Conservation (phyloP, 257 asterid genomes). For the Solanum rostratum region DNA sequence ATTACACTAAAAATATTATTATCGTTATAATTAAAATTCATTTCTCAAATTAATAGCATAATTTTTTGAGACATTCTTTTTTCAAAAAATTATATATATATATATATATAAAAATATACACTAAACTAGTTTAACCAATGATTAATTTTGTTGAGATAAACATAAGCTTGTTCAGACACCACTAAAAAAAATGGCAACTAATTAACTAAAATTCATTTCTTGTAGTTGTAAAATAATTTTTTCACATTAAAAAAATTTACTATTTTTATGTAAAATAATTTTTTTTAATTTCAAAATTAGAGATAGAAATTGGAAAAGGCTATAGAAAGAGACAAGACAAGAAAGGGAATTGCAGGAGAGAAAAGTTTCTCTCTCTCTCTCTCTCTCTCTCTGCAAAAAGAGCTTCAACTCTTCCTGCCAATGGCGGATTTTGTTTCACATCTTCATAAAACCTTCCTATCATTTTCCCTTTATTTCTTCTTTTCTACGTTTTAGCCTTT, state of each 20-base stretch:
- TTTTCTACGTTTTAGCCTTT: not conserved
- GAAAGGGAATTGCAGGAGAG: conserved; percentile 7
- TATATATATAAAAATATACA: not conserved
- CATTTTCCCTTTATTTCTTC: not conserved
- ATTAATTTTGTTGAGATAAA: not conserved
- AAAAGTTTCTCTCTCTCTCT: conserved; percentile 22
- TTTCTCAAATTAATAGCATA: not conserved
- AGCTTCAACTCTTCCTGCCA: conserved; percentile 9
- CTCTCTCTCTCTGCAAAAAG: conserved; percentile 4
- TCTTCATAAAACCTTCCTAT: conserved; percentile 12
- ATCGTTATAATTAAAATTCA: too few species aligned
- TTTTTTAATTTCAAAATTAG: not conserved
- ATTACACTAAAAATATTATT: too few species aligned
- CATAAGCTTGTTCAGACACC: not conserved
- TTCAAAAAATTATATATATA: too few species aligned
- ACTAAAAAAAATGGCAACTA: not conserved
- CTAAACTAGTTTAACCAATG: not conserved
- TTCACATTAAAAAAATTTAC: not conserved
- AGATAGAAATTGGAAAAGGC: not conserved
- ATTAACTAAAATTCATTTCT: not conserved
- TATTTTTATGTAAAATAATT: not conserved
- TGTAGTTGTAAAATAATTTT: not conserved
- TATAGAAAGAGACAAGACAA: not conserved
- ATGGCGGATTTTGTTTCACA: conserved; percentile 22
- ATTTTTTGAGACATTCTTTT: too few species aligned